Evolutionary conservation across 768 basidiomycete species (phyloP).

Genomic region (Naganishia vaughanmartiniae): DNA sequence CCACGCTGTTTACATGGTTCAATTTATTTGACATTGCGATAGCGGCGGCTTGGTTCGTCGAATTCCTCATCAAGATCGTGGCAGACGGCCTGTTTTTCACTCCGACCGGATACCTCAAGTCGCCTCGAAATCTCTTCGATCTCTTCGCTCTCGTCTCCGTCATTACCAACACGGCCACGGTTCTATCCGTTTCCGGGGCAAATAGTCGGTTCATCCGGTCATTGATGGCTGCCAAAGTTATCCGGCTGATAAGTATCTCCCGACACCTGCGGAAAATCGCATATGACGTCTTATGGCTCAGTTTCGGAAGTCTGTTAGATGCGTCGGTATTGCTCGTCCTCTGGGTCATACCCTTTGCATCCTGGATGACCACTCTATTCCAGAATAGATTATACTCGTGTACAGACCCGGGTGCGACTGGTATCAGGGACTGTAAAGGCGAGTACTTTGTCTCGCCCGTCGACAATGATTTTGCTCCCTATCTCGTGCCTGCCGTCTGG

Average conservation of each 20-base stretch:
- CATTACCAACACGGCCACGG: slow-evolving; percentile 69
- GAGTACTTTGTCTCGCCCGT: slow-evolving; percentile 67
- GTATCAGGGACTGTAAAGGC: slow-evolving; percentile 66
- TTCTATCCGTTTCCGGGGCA: slow-evolving; percentile 71
- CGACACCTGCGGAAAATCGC: slow-evolving; percentile 83
- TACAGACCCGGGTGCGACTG: slow-evolving; percentile 65
- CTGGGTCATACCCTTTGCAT: slow-evolving; percentile 54
- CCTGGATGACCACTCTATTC: slow-evolving; percentile 75
- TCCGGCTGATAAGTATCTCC: slow-evolving; percentile 85
- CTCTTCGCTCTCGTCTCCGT: slow-evolving; percentile 77
- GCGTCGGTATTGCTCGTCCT: slow-evolving; percentile 84
- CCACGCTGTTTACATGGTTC: slow-evolving; percentile 76
- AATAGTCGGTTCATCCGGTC: slow-evolving; percentile 77
- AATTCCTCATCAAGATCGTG: slow-evolving; percentile 83
- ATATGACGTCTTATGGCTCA: slow-evolving; percentile 77
- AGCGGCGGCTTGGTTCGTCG: slow-evolving; percentile 66
- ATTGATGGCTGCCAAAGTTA: slow-evolving; percentile 80
- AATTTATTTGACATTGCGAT: slow-evolving; percentile 74
- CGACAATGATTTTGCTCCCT: slow-evolving; percentile 58
- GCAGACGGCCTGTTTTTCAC: slow-evolving; percentile 88
- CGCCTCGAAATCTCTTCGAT: slow-evolving; percentile 89
- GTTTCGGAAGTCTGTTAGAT: slow-evolving; percentile 77
- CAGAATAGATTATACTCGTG: slow-evolving; percentile 77
- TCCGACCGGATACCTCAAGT: slow-evolving; percentile 70
- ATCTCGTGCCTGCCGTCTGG: slow-evolving; percentile 82